Evolutionary conservation across 371 early-diverging fungal genomes (phyloP).

Genomic region (Rhizopus arrhizus): DNA sequence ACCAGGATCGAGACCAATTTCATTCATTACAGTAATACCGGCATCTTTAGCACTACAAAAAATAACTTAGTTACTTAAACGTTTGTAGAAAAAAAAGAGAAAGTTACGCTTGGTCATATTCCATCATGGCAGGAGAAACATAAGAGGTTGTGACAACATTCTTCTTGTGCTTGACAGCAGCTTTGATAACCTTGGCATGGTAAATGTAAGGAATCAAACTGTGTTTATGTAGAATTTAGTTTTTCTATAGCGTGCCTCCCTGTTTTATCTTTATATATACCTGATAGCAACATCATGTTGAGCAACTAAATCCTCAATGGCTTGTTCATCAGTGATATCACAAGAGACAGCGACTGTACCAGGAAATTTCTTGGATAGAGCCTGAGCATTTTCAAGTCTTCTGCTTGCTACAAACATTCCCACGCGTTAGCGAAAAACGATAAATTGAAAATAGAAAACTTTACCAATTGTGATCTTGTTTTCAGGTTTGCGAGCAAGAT

Average conservation of each 20-base stretch:
- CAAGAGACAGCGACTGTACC: constrained; percentile 70
- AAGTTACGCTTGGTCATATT: constrained; percentile 74
- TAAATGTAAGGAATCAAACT: constrained; percentile 87
- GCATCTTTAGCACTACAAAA: constrained; percentile 69
- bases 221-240: neutral
- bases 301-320: constrained; percentile 86
- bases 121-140: constrained; percentile 87
- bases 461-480: constrained; percentile 81
- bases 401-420: constrained; percentile 69
- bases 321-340: constrained; percentile 79
- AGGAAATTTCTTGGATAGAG: constrained; percentile 61
- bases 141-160: constrained; percentile 91
- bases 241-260: neutral
- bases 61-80: too few species aligned
- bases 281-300: constrained; percentile 82
- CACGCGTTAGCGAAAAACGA: constrained; percentile 3
- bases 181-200: constrained; percentile 84
- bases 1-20: constrained; percentile 94
- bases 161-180: constrained; percentile 80
- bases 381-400: constrained; percentile 75
- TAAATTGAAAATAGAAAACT: constrained; percentile 1
- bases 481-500: constrained; percentile 82
- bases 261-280: constrained; percentile 20
- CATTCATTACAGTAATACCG: constrained; percentile 86
- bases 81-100: neutral